Base-by-base conservation (phyloP, 75 land plant genomes). In the Pinus albicaulis region DNA sequence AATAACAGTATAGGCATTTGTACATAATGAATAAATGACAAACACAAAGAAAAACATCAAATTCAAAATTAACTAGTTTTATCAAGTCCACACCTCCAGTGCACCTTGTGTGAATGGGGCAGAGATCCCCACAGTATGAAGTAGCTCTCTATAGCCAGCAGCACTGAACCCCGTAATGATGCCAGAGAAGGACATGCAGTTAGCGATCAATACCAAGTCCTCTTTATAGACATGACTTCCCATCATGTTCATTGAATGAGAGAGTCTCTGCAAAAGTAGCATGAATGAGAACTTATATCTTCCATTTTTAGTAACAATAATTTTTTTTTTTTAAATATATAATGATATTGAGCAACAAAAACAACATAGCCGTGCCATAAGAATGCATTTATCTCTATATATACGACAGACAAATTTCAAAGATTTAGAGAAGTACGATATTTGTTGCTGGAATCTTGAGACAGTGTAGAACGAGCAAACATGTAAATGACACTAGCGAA, bases 41-140 rank as follows among this genome's bases (percentile, higher is more conserved):
- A 14, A 38, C 41, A 68, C n/a, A 34, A 36, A 68, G 19, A 26
- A 8, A 59, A 41, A 34, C 41, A 20, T n/a, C 12, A 68, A 38
- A 2, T 19, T 68, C 41, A 3, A 68, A 68, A 23, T 15, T 48
- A 48, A 10, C 52, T 48, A 48, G 12, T 2, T 48, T 23, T 57
- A 74, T 8, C 38, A 70, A 73, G 14, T 58, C 1, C 84, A 86
- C 84, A 93, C 99, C 88, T 76, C 78, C 31, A 93, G 66, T 28
- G 94, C 86, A 17, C 89, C 92, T 65, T 85, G 87, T 3, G 87
- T 86, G 68, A 97, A 90, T 68, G 99, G 99, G 22, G 89, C 93
- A 80, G 90, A 91, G 20, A 90, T 64, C 52, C 85, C 79, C 36
- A 89, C 41, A 20, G 85, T 76, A 7, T 79, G 83, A 55, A 83